Conservation (phyloP, 164 flowering plant species). For the Berberis vulgaris region DNA sequence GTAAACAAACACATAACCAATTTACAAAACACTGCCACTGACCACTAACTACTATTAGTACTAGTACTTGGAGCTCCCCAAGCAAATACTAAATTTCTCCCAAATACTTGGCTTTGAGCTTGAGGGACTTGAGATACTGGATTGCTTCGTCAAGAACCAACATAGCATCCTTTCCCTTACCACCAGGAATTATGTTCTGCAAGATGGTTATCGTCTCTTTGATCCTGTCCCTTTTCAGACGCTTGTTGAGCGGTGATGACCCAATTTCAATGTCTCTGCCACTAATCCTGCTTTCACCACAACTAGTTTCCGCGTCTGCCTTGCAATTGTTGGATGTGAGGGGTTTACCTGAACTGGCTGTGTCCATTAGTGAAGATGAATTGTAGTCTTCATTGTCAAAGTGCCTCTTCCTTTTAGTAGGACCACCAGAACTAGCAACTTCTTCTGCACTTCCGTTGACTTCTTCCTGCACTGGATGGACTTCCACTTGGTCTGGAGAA, state of each 20-base stretch:
- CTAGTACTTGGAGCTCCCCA: not conserved
- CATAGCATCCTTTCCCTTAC: conserved; percentile 41
- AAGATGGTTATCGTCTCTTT: conserved; percentile 44
- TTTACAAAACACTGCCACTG: not conserved
- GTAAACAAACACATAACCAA: too few species aligned
- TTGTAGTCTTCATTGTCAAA: conserved; percentile 18
- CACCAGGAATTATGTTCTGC: conserved; percentile 54
- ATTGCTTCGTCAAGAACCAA: conserved; percentile 67
- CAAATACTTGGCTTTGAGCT: conserved; percentile 31
- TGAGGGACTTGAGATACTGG: conserved; percentile 34
- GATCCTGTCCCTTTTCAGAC: conserved; percentile 40
- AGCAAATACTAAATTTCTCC: conserved; percentile 19
- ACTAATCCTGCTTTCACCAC: conserved; percentile 14
- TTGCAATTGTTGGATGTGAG: conserved; percentile 15
- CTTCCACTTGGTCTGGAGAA: conserved; percentile 54
- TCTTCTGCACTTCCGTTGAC: conserved; percentile 29
- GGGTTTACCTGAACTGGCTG: conserved; percentile 26
- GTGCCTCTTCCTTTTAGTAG: conserved; percentile 30
- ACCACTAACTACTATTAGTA: not conserved
- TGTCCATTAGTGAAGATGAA: conserved; percentile 23
- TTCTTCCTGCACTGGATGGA: conserved; percentile 14
- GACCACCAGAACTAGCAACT: conserved; percentile 40
- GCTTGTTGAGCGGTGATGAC: conserved; percentile 22
- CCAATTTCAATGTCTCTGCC: not conserved
- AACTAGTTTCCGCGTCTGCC: conserved; percentile 44